Evolutionary conservation across 2,329 filamentous ascomycete genomes (phyloP).

Genomic region (Pezicula rhizophila): DNA sequence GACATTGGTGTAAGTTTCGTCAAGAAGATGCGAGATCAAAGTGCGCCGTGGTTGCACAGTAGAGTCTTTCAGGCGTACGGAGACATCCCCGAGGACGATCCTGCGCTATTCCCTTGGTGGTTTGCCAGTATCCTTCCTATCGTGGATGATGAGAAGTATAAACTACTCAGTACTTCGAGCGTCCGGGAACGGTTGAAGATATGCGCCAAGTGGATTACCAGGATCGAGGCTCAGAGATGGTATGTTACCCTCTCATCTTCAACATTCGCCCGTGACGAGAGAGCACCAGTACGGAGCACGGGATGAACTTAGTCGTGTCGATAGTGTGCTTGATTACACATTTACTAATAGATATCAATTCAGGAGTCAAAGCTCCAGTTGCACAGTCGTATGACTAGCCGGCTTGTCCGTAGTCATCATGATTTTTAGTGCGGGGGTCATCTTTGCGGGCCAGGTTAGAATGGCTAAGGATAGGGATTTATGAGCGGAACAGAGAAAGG

Average conservation of each 20-base stretch:
- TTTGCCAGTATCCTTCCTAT: conserved; percentile 78
- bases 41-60: conserved; percentile 68
- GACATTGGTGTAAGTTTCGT: conserved; percentile 63
- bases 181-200: conserved; percentile 80
- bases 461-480: no score
- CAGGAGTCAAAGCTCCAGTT: conserved; percentile 16
- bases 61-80: conserved; percentile 71
- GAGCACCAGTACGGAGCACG: neutral
- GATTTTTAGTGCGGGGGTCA: conserved; percentile 1
- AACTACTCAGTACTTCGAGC: conserved; percentile 64
- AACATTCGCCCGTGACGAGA: neutral
- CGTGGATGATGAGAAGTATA: conserved; percentile 72
- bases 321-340: neutral
- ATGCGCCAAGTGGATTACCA: conserved; percentile 70
- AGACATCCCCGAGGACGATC: conserved; percentile 63
- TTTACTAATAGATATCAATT: neutral
- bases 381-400: conserved; percentile 22
- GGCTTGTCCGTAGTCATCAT: conserved; percentile 13
- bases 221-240: conserved; percentile 29
- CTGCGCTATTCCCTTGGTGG: conserved; percentile 82
- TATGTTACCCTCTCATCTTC: conserved; percentile 10
- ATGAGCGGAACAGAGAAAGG: neutral
- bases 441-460: no score
- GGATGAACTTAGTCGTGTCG: neutral
- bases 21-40: conserved; percentile 58